Evolutionary conservation across 176 grass and related monocot species (phyloP), one percentile per base, ranked within the genome.

Genomic region (Oryza punctata): DNA sequence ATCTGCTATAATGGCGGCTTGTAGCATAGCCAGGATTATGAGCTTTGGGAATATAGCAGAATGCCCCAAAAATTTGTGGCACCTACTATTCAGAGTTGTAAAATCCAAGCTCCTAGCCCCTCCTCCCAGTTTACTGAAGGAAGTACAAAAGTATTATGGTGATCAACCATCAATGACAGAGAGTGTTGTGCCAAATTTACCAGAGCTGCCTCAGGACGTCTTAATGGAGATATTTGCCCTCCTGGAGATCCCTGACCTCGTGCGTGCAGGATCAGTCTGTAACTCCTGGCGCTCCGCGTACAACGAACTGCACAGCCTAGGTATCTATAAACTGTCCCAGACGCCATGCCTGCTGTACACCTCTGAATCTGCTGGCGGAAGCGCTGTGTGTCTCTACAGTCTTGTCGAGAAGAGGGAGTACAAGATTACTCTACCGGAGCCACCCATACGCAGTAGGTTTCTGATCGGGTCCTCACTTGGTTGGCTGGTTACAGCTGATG

Each of bases 321-420:
- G 69, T 11, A n/a, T 24, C 1, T 72, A 72, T n/a, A 72, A 46
- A 15, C 40, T 5, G 23, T 12, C 21, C 69, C 69, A 71, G 69
- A 71, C 69, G 43, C 70, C 70, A 1, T 73, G 70, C 70, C 70
- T 73, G 5, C 24, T 73, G 5, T 49, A 74, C 71, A 73, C 70
- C 70, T 73, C 24, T 15, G 43, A 45, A 46, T 73, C 24, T 16
- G 24, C 70, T 28, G 70, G 70, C 9, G 41, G 49, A 5, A 73
- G 24, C 7, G 70, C 18, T 5, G 43, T 24, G 2, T 26, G 13
- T 21, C 43, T 73, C 70, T 73, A 73, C 24, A 73, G 43, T 43
- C 41, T 73, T 9, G 70, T 24, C 5, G 43, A 73, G 24, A 49
- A 49, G 43, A 47, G 25, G 43, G 14, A 14, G 7, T 71, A 71